These are phyloP conservation scores for Solanum tarijense DNA, from an alignment of 257 asterid genomes.

Conservation along the genomic window DNA sequence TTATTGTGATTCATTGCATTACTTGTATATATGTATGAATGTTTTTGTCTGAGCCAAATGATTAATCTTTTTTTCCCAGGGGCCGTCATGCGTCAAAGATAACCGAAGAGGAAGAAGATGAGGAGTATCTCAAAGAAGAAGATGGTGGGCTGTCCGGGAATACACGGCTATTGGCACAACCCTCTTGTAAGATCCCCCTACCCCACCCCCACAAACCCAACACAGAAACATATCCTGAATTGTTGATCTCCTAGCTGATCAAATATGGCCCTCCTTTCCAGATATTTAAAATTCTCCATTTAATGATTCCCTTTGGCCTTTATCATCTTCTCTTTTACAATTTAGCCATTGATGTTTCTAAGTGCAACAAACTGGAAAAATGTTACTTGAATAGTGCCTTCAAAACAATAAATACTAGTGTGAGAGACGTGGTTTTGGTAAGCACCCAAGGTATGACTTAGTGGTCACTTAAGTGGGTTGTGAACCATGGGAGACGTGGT, in stretches of 20 bases:
- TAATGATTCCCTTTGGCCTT: background rate
- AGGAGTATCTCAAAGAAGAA: conserved; percentile 89
- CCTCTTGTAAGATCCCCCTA: conserved; percentile 59
- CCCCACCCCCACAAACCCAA: background rate
- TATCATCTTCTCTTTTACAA: background rate
- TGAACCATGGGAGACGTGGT: background rate
- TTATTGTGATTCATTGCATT: background rate
- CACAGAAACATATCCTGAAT: background rate
- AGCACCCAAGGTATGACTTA: background rate
- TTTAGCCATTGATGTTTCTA: background rate
- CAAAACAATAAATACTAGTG: background rate
- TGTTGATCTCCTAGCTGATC: background rate
- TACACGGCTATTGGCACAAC: conserved; percentile 86
- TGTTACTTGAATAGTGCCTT: background rate
- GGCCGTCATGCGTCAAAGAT: conserved; percentile 98
- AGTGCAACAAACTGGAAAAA: background rate
- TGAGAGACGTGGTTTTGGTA: background rate
- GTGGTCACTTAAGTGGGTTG: background rate
- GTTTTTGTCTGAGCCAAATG: background rate
- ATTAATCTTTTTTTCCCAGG: conserved; percentile 26
- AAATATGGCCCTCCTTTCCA: background rate
- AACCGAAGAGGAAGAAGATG: conserved; percentile 99
- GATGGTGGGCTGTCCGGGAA: conserved; percentile 65
- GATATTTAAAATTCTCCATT: background rate
- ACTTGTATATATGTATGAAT: background rate